Evolutionary conservation across 495 filamentous ascomycete genomes (phyloP).

Genomic region (Clavariopsis aquatica): DNA sequence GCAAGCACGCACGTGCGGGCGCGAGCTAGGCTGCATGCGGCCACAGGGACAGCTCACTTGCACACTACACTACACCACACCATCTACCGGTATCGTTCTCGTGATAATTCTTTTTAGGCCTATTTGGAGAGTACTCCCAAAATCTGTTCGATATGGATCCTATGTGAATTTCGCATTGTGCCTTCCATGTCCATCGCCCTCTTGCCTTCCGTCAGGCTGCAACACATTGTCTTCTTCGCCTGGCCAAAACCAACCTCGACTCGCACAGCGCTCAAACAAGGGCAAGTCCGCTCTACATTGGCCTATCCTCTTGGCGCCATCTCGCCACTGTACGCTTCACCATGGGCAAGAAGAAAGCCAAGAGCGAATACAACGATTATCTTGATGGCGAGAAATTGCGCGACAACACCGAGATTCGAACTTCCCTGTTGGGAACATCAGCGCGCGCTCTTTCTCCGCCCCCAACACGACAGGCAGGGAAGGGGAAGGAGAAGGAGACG

Average conservation of each 20-base stretch:
- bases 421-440: background rate
- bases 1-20: background rate
- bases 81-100: too few relatives aligned
- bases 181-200: background rate
- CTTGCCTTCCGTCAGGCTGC: background rate
- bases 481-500: slow-evolving; percentile 6
- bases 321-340: background rate
- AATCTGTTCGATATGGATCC: background rate
- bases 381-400: slow-evolving; percentile 31
- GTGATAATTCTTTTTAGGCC: background rate
- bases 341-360: slow-evolving; percentile 29
- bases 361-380: slow-evolving; percentile 33
- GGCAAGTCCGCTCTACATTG: background rate
- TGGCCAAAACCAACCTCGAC: background rate
- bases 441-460: background rate
- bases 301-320: background rate
- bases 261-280: background rate
- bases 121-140: background rate
- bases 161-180: background rate
- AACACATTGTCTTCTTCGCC: background rate
- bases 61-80: too few relatives aligned
- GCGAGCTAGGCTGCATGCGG: background rate
- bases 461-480: background rate
- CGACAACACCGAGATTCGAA: slow-evolving; percentile 22
- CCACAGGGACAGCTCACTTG: too few relatives aligned